A percentile compares a stretch with the other conserved stretches of the same genome.
These are phyloP conservation scores for Aureobasidium zeae DNA, from an alignment of 2,329 filamentous ascomycete genomes.

Conservation along the genomic window DNA sequence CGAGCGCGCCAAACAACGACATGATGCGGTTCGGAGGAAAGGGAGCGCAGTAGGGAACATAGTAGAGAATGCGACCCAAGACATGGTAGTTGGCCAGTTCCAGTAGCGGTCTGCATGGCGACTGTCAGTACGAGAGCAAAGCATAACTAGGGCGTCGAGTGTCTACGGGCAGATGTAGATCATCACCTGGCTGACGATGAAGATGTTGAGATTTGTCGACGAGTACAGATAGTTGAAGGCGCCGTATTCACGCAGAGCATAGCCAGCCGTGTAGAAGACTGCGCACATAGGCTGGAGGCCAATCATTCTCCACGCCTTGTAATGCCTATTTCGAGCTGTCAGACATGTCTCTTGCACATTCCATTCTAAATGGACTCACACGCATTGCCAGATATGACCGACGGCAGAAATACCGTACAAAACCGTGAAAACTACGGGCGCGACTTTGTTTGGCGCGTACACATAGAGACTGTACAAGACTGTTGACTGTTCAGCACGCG, in stretches of 20 bases:
- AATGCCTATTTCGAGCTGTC: neutral
- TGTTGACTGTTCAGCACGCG: neutral
- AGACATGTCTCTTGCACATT: neutral
- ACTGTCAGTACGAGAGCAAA: neutral
- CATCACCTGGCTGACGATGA: constrained; percentile 36
- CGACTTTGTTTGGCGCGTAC: constrained; percentile 17
- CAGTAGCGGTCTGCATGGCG: constrained; percentile 41
- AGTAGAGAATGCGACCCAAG: constrained; percentile 49
- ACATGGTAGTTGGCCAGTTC: constrained; percentile 52
- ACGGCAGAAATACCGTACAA: constrained; percentile 3
- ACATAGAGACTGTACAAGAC: constrained; percentile 15
- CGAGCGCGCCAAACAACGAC: constrained; percentile 46
- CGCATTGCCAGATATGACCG: constrained; percentile 12
- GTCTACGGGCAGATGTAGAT: constrained; percentile 26
- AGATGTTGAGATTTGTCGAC: constrained; percentile 33
- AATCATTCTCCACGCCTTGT: constrained; percentile 41
- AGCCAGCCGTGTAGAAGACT: constrained; percentile 48
- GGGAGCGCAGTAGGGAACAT: constrained; percentile 49
- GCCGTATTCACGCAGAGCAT: constrained; percentile 40
- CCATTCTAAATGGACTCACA: constrained; percentile 1
- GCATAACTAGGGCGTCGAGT: constrained; percentile 19
- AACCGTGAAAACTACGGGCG: constrained; percentile 14
- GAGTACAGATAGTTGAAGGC: constrained; percentile 23
- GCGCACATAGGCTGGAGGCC: constrained; percentile 47
- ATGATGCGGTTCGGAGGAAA: constrained; percentile 48